A percentile compares a stretch with the other conserved stretches of the same genome.
Evolutionary conservation across 345 rosid species (phyloP).

Genomic region (Clausena lansium): DNA sequence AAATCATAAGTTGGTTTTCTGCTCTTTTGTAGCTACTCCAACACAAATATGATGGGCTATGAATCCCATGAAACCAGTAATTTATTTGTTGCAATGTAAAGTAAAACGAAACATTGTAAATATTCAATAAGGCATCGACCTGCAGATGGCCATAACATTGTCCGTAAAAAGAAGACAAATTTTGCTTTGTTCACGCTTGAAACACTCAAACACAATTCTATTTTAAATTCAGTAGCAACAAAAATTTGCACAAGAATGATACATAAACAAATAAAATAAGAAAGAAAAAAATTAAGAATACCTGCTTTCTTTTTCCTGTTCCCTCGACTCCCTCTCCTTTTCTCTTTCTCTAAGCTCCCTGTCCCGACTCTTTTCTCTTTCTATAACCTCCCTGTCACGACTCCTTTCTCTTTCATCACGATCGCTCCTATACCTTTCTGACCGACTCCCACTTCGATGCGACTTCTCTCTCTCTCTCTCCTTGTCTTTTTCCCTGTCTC

Average conservation of each 20-base stretch:
- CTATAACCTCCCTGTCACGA: too few species aligned
- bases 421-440: slow-evolving; percentile 53
- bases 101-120: neutral
- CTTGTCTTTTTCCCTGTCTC: slow-evolving; percentile 36
- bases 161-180: neutral
- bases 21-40: neutral
- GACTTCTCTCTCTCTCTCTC: slow-evolving; percentile 49
- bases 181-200: neutral
- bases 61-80: slow-evolving; percentile 4
- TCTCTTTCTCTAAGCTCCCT: slow-evolving; percentile 54
- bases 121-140: neutral
- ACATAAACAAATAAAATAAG: neutral
- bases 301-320: slow-evolving; percentile 81
- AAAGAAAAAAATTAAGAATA: slow-evolving; percentile 21
- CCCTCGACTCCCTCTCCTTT: slow-evolving; percentile 57
- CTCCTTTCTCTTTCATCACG: slow-evolving; percentile 40
- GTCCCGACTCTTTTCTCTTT: slow-evolving; percentile 38
- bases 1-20: neutral
- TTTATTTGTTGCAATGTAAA: neutral
- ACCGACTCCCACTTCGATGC: slow-evolving; percentile 53
- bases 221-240: neutral
- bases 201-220: neutral
- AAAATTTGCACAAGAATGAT: neutral
- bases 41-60: neutral
- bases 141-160: neutral